A percentile compares a stretch with the other conserved stretches of the same genome.
phyloP scores from a whole-genome alignment of 805 yeast species.

The Debaryomyces prosopidis region DNA sequence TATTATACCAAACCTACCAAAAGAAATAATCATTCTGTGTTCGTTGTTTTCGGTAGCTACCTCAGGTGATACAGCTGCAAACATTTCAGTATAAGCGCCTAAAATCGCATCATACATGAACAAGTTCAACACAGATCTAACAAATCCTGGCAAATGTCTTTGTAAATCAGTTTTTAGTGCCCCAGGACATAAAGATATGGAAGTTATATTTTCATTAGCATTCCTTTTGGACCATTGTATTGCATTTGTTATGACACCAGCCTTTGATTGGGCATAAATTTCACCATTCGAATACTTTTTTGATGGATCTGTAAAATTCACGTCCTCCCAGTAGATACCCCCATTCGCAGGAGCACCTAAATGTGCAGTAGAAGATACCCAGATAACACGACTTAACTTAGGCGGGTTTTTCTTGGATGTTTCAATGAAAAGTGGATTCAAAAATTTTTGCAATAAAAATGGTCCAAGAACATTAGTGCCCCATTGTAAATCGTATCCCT shows the following conservation, averaged over 20 bases:
- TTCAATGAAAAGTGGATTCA: conserved; percentile 36
- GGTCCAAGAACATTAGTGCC: conserved; percentile 51
- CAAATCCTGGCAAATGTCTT: conserved; percentile 16
- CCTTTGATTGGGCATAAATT: conserved; percentile 46
- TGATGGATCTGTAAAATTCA: conserved; percentile 17
- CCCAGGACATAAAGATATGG: conserved; percentile 45
- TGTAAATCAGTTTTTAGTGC: conserved; percentile 32
- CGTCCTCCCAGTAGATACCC: conserved; percentile 36
- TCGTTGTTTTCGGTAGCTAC: conserved; percentile 32
- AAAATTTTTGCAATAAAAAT: conserved; percentile 40
- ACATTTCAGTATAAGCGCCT: conserved; percentile 48
- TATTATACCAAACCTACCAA: conserved; percentile 28
- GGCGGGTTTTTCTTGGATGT: conserved; percentile 25
- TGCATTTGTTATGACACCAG: conserved; percentile 37
- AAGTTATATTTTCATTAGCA: conserved; percentile 28
- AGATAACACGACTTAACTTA: conserved; percentile 39
- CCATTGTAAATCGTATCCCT: conserved; percentile 47
- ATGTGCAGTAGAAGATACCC: conserved; percentile 45
- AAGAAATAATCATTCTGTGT: conserved; percentile 34
- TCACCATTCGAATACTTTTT: conserved; percentile 5
- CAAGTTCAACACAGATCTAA: conserved; percentile 10
- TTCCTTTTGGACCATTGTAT: conserved; percentile 33
- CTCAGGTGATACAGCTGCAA: conserved; percentile 42
- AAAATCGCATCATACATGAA: conserved; percentile 21
- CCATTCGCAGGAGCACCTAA: conserved; percentile 21